Conservation (phyloP, 805 yeast genomes). For the Pichia cabralensis region DNA sequence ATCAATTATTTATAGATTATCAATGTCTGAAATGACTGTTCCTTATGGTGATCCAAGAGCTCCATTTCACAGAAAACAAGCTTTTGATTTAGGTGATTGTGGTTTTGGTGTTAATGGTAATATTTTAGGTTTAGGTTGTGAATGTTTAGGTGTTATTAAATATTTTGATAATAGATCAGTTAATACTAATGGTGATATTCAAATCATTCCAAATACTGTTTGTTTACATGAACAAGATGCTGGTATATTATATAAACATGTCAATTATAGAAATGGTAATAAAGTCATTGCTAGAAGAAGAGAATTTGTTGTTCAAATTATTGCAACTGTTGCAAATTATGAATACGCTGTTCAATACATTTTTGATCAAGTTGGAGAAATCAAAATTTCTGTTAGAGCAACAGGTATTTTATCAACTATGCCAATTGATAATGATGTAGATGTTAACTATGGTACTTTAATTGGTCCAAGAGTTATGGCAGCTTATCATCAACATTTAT, state of each 20-base stretch:
- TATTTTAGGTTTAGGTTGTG: constrained; percentile 63
- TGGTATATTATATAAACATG: constrained; percentile 70
- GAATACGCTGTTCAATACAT: constrained; percentile 67
- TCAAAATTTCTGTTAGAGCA: constrained; percentile 71
- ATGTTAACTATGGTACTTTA: constrained; percentile 56
- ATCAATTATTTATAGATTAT: constrained; percentile 60
- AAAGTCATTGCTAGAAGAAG: constrained; percentile 72
- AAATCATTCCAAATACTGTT: constrained; percentile 54
- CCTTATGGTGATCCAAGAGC: constrained; percentile 82
- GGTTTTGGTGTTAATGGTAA: constrained; percentile 73
- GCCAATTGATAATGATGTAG: constrained; percentile 63
- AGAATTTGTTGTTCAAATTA: constrained; percentile 69
- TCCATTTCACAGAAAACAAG: constrained; percentile 79
- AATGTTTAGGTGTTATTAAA: constrained; percentile 71
- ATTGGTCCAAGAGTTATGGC: constrained; percentile 79
- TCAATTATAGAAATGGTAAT: constrained; percentile 62
- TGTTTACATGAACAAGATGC: constrained; percentile 78
- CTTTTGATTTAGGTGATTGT: constrained; percentile 78
- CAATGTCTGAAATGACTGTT: constrained; percentile 78
- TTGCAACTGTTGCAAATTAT: constrained; percentile 79
- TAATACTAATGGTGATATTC: constrained; percentile 51
- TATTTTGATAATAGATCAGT: constrained; percentile 56
- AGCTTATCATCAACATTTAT: constrained; percentile 74
- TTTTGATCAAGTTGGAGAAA: constrained; percentile 70
- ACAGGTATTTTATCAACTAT: constrained; percentile 81